Percentiles rank a stretch among this genome's conserved stretches.
These are phyloP conservation scores for Trametes gibbosa DNA, from an alignment of 768 basidiomycete genomes.

Conservation along the genomic window DNA sequence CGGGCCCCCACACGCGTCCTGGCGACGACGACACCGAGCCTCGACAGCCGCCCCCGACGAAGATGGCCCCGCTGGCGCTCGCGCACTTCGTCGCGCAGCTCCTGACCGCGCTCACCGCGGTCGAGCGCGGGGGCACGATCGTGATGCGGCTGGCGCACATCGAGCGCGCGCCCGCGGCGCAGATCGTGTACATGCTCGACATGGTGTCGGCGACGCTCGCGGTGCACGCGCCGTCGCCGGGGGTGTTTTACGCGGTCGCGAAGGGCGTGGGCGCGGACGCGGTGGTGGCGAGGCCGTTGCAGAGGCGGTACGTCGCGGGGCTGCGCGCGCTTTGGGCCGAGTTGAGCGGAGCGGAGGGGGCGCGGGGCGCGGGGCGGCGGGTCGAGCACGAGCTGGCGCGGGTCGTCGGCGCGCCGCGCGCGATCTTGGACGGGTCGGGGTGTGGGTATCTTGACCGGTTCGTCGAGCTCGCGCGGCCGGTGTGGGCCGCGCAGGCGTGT, in stretches of 20 bases:
- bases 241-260: constrained; percentile 1
- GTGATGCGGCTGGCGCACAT: background rate
- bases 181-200: constrained; percentile 7
- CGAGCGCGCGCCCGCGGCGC: constrained; percentile 2
- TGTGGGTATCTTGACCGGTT: background rate
- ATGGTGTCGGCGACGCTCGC: background rate
- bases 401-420: background rate
- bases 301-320: background rate
- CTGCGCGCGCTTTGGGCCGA: background rate
- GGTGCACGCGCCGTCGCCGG: constrained; percentile 1
- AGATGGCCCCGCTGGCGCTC: background rate
- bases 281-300: background rate
- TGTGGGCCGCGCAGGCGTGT: background rate
- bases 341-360: background rate
- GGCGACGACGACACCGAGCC: too few species aligned
- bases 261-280: background rate
- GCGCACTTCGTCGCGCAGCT: background rate
- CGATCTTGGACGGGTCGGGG: background rate
- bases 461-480: background rate
- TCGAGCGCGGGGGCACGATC: constrained; percentile 3
- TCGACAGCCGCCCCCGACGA: background rate
- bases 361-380: background rate
- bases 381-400: background rate
- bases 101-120: background rate
- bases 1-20: too few species aligned